Conservation (phyloP, 129 eudicot species). For the Centella asiatica region DNA sequence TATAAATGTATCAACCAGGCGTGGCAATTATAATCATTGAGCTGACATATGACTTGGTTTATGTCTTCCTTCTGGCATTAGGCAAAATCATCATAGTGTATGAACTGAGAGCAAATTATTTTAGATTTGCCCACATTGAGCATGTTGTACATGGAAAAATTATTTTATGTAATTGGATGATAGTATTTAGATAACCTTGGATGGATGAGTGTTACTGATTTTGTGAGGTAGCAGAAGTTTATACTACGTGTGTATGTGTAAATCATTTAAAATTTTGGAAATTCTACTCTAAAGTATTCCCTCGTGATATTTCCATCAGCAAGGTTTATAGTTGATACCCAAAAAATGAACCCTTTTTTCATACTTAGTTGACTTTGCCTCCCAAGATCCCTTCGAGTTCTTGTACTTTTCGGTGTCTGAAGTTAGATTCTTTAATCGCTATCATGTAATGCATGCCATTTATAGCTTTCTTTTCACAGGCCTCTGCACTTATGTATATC, state of each 20-base stretch:
- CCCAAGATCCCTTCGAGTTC: not conserved
- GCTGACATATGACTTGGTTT: not conserved
- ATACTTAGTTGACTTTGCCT: no score
- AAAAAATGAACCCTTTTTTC: no score
- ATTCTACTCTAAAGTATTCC: no score
- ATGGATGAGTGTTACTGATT: not conserved
- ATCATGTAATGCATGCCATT: not conserved
- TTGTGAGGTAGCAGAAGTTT: not conserved
- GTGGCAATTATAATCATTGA: not conserved
- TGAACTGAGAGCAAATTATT: no score
- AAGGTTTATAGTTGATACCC: no score
- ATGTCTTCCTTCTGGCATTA: not conserved
- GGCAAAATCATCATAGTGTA: not conserved
- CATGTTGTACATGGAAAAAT: not conserved
- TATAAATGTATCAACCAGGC: no score
- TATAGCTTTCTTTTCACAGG: slow-evolving; percentile 29
- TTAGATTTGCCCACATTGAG: not conserved
- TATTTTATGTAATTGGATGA: not conserved
- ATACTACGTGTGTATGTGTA: not conserved
- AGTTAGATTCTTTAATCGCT: not conserved
- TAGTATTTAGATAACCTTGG: not conserved
- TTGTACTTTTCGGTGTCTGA: not conserved
- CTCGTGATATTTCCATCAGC: no score
- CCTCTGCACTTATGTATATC: slow-evolving; percentile 83
- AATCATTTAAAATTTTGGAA: no score